These are phyloP conservation scores for Podospora anserina DNA, from an alignment of 495 filamentous ascomycete genomes.

Conservation along the genomic window DNA sequence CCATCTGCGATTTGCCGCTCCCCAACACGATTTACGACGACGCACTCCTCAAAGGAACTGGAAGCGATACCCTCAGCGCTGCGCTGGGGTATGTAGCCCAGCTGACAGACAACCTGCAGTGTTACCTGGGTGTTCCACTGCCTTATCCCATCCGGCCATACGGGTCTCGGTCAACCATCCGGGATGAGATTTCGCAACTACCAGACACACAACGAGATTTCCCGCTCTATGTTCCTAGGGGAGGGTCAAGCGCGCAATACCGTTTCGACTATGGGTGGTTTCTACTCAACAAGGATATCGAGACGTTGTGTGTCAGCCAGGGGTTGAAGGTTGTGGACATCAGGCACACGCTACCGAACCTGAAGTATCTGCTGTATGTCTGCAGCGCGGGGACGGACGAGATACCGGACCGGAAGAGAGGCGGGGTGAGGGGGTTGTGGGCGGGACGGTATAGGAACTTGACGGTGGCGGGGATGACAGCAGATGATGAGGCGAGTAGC, in stretches of 20 bases:
- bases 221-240: slow-evolving; percentile 71
- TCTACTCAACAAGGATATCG: slow-evolving; percentile 88
- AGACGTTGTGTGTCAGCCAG: slow-evolving; percentile 72
- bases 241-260: slow-evolving; percentile 63
- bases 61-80: slow-evolving; percentile 70
- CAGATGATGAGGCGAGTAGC: slow-evolving; percentile 36
- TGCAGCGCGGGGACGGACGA: slow-evolving; percentile 75
- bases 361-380: slow-evolving; percentile 89
- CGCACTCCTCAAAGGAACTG: slow-evolving; percentile 33
- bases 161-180: slow-evolving; percentile 70
- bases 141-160: slow-evolving; percentile 75
- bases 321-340: slow-evolving; percentile 79
- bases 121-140: slow-evolving; percentile 73
- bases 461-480: slow-evolving; percentile 16
- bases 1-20: slow-evolving; percentile 67
- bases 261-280: slow-evolving; percentile 96
- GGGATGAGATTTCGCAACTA: slow-evolving; percentile 73
- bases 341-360: slow-evolving; percentile 83
- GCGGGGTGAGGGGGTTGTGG: slow-evolving; percentile 67
- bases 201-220: slow-evolving; percentile 63
- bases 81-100: slow-evolving; percentile 81
- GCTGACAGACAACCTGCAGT: slow-evolving; percentile 69
- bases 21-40: slow-evolving; percentile 76
- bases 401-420: slow-evolving; percentile 71
- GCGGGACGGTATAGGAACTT: slow-evolving; percentile 36